These are phyloP conservation scores for Limnanthes douglasii DNA, from an alignment of 345 rosid species.

Conservation along the genomic window DNA sequence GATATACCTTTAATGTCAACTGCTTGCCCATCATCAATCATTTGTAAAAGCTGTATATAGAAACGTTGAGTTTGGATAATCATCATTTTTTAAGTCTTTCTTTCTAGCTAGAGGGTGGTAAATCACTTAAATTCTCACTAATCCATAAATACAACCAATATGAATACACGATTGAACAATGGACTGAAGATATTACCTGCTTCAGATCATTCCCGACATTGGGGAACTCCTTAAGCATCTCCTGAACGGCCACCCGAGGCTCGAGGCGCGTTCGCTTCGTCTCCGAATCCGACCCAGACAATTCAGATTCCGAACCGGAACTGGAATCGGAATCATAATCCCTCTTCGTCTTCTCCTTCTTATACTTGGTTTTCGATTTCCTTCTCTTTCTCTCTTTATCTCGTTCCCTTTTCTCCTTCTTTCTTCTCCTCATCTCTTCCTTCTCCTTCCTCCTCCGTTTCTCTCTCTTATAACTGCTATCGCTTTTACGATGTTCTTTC, in stretches of 20 bases:
- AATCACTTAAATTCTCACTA: no score
- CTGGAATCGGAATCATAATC: constrained; percentile 16
- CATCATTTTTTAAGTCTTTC: no score
- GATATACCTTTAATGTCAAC: constrained; percentile 80
- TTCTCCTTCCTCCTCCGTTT: constrained; percentile 30
- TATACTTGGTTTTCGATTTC: constrained; percentile 25
- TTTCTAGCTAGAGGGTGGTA: no score
- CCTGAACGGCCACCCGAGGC: constrained; percentile 34
- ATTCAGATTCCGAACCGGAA: constrained; percentile 15
- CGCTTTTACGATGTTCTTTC: constrained; percentile 21
- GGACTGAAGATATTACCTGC: constrained; percentile 26
- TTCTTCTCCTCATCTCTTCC: constrained; percentile 18
- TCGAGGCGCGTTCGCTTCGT: constrained; percentile 11
- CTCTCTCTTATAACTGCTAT: constrained; percentile 37
- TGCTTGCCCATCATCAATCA: constrained; percentile 91
- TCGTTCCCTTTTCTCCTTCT: constrained; percentile 19
- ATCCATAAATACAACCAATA: background rate
- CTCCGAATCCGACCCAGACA: constrained; percentile 23
- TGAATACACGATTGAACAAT: background rate
- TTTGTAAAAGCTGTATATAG: constrained; percentile 44
- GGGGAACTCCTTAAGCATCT: constrained; percentile 46
- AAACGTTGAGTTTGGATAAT: background rate
- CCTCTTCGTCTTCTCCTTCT: constrained; percentile 19
- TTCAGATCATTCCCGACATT: constrained; percentile 48
- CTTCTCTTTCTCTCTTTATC: constrained; percentile 26